Base-by-base conservation (phyloP, 2,329 filamentous ascomycete genomes). In the Xylaria polymorpha region DNA sequence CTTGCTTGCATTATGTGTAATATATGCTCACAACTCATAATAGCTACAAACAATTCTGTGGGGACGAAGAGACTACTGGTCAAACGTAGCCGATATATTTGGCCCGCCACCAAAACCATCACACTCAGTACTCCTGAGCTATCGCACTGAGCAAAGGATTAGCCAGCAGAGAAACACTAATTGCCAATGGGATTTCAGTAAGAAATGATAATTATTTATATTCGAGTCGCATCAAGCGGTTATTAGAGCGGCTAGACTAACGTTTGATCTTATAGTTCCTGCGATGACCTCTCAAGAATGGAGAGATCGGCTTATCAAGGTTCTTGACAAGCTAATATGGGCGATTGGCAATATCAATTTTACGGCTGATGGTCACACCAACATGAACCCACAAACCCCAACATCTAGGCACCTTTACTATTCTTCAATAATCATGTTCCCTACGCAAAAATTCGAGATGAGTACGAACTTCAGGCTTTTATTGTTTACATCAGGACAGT, bases 11-110 rank as follows among this genome's bases (percentile, higher is more conserved):
- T 29, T 2, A 29, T 29, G 25, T 29, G 18, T 3, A 12, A 41
- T 20, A 15, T 14, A 37, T 66, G 1, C 55, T 12, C 6, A 29
- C 7, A n/a, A n/a, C 4, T 22, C 25, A 4, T 9, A 59, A n/a
- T n/a, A 59, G 56, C 39, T 59, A 12, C 56, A 59, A 46, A 59
- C 62, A 12, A 51, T 64, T 7, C 43, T 58, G 18, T 59, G 35
- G 4, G 55, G 55, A 2, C 44, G 53, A 7, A 25, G 51, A 43
- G 35, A 22, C 8, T 53, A 64, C 29, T 64, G 62, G 62, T 18
- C 18, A 4, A 32, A 43, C 6, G 7, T 43, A 4, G 3, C 1
- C 1, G 53, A 64, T 10, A 39, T 58, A 43, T 64, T 59, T 35
- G 62, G 62, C 25, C 2, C 10, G 0, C 15, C 44, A 2, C 44